These are phyloP conservation scores for Graphiopsis chlorocephala DNA, from an alignment of 2,329 filamentous ascomycete genomes.

Conservation along the genomic window DNA sequence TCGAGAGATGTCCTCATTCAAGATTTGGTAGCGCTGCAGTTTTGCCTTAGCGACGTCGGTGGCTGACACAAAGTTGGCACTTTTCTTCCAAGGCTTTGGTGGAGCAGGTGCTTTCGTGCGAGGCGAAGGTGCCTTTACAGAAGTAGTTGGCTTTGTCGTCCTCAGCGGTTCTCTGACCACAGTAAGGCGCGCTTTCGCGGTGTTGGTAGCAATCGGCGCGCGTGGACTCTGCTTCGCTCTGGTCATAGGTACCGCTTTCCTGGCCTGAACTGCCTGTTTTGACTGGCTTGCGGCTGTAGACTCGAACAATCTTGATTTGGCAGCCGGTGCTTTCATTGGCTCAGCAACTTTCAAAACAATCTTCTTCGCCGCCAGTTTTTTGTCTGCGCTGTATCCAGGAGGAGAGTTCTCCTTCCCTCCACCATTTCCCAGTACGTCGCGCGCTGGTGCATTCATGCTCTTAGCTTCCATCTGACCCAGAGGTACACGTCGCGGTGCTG, in stretches of 20 bases:
- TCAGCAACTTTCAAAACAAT: not conserved
- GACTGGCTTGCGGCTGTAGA: conserved; percentile 24
- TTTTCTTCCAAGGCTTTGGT: conserved; percentile 8
- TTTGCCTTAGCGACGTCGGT: conserved; percentile 27
- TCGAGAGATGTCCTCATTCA: conserved; percentile 53
- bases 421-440: conserved; percentile 52
- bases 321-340: conserved; percentile 13
- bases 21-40: conserved; percentile 46
- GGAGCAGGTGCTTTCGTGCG: not conserved
- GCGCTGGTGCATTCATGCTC: conserved; percentile 38
- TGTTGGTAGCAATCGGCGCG: not conserved
- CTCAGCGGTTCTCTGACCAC: not conserved
- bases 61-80: conserved; percentile 7
- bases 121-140: not conserved
- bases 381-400: conserved; percentile 38
- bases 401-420: conserved; percentile 64
- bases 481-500: conserved; percentile 50
- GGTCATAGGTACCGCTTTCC: conserved; percentile 11
- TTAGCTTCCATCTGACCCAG: conserved; percentile 41
- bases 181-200: not conserved
- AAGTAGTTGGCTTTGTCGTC: not conserved
- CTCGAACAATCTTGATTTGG: conserved; percentile 19
- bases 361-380: not conserved
- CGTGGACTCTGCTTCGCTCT: conserved; percentile 3
- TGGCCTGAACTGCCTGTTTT: not conserved